Base-by-base conservation (phyloP, 176 grass and related monocot genomes). In the Calamus simplicifolius region DNA sequence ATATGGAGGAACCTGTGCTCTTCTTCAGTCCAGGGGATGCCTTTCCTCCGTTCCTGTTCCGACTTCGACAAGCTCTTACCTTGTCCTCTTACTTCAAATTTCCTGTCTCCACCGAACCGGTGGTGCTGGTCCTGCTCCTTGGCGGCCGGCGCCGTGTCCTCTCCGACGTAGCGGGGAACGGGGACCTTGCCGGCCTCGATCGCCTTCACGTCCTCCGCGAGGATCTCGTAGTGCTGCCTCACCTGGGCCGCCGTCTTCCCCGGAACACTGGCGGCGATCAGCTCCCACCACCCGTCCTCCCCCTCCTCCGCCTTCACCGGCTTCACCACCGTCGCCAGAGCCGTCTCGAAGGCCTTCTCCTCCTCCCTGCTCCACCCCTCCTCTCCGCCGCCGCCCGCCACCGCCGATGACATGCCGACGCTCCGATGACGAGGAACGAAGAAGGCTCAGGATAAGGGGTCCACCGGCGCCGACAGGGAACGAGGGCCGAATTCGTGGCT, bases 21-120 rank as follows among this genome's bases (percentile, higher is more conserved):
- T 73, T 98, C 87, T 76, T 98, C 93, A 1, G 93, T 98, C 93
- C 93, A 98, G 28, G 93, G 93, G 64, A 92, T 89, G 58, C 93
- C 93, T 74, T 98, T 98, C 59, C 88, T 80, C 54, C 93, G 58
- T 76, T 98, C 93, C 67, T 89, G 93, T 73, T 98, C 93, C 1
- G 84, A 82, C 66, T 88, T 98, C 27, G 93, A 98, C 75, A 70
- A 55, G 50, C 61, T 74, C 79, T 98, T 98, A 4, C 69, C 55
- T 49, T 62, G 77, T 38, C 69, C 27, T 14, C 84, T 79, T 8
- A 25, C 57, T 56, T 86, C 83, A 16, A 61, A 54, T 10, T 51
- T 62, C 48, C 81, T 70, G 26, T 77, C 83, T 3, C 82, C 81
- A 10, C 35, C 35, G 3, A 80, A 72, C 26, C 81, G 70, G 25